Percentiles rank a stretch among this genome's conserved stretches.
These are phyloP conservation scores for Astrothelium subdiscretum DNA, from an alignment of 495 filamentous ascomycete species.

Conservation along the genomic window DNA sequence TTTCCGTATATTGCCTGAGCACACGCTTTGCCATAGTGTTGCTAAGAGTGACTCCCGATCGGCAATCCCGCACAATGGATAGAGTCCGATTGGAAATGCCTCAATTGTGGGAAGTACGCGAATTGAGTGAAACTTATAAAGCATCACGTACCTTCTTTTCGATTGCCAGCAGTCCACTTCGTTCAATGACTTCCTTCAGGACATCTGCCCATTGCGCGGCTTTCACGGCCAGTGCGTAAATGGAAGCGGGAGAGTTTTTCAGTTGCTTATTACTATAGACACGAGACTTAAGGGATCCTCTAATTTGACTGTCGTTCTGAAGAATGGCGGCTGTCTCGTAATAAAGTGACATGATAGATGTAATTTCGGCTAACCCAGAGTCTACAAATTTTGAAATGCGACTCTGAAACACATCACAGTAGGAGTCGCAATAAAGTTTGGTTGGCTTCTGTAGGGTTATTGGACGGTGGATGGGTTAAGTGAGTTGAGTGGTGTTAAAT, in stretches of 20 bases:
- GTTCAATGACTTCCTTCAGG: constrained; percentile 75
- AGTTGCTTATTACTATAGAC: constrained; percentile 59
- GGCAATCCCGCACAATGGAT: too few species aligned
- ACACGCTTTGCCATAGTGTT: too few species aligned
- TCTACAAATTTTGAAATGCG: too few species aligned
- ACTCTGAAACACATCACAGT: too few species aligned
- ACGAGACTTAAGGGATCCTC: constrained; percentile 71
- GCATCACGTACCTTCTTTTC: constrained; percentile 45
- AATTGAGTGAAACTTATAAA: neutral
- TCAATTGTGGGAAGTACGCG: too few species aligned
- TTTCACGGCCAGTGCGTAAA: constrained; percentile 78
- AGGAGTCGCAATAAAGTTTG: too few species aligned
- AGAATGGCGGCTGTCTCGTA: constrained; percentile 75
- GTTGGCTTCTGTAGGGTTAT: too few species aligned
- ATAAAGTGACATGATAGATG: constrained; percentile 79
- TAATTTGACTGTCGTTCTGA: constrained; percentile 43
- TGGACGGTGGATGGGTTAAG: too few species aligned
- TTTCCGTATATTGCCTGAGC: too few species aligned
- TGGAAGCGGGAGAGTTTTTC: constrained; percentile 65
- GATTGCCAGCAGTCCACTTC: constrained; percentile 48
- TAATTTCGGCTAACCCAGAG: too few species aligned
- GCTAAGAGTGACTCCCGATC: too few species aligned
- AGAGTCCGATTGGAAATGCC: too few species aligned
- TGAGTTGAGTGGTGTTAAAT: neutral
- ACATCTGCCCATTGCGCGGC: constrained; percentile 81